Evolutionary conservation across 73 alveolate species (phyloP).

Genomic region (Paramecium tetraurelia): DNA sequence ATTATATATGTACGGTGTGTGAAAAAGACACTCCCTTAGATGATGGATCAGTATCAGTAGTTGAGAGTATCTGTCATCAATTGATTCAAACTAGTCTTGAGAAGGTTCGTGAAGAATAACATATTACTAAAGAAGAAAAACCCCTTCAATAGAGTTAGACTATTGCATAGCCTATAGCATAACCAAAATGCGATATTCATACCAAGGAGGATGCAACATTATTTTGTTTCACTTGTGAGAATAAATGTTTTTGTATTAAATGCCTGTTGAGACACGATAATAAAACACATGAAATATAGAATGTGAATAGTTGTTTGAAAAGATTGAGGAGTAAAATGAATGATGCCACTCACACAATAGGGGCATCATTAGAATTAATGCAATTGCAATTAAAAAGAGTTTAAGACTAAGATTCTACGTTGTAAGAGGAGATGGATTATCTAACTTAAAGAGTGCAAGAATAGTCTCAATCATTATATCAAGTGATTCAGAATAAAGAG

Average conservation of each 20-base stretch:
- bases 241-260: slow-evolving; percentile 15
- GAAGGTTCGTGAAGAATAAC: neutral
- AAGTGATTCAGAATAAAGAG: neutral
- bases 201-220: slow-evolving; percentile 16
- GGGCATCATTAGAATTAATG: slow-evolving; percentile 41
- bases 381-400: slow-evolving; percentile 19
- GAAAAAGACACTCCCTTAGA: slow-evolving; percentile 23
- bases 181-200: slow-evolving; percentile 29
- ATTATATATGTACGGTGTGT: slow-evolving; percentile 3
- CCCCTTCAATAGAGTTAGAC: neutral
- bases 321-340: slow-evolving; percentile 36
- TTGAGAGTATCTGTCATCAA: slow-evolving; percentile 6
- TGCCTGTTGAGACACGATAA: slow-evolving; percentile 35
- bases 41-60: slow-evolving; percentile 7
- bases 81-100: neutral
- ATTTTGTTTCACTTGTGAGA: slow-evolving; percentile 39
- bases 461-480: neutral
- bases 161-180: neutral
- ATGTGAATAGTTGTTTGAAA: slow-evolving; percentile 6
- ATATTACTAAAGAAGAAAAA: neutral
- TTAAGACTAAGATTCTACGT: neutral
- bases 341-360: slow-evolving; percentile 42
- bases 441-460: neutral
- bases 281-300: slow-evolving; percentile 15
- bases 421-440: slow-evolving; percentile 7